Evolutionary conservation across 352 stramenopile species (phyloP).

Genomic region (Phytophthora pisi): DNA sequence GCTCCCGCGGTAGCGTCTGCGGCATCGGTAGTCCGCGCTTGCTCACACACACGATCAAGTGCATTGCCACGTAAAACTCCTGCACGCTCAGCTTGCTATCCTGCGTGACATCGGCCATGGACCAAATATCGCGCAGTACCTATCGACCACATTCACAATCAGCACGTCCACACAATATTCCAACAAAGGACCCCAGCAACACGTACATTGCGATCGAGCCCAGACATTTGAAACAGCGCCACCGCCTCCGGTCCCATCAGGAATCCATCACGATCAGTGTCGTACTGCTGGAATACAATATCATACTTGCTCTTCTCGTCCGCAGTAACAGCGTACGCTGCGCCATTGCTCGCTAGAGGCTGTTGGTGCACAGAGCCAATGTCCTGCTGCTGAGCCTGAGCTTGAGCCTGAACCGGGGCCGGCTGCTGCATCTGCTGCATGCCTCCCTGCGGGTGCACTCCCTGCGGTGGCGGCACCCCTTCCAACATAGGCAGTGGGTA

Average conservation of each 20-base stretch:
- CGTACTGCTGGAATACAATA: conserved; percentile 92
- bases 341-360: conserved; percentile 5
- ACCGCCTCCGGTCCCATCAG: conserved; percentile 91
- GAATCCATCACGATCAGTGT: conserved; percentile 91
- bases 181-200: background rate
- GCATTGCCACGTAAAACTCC: conserved; percentile 97
- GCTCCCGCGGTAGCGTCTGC: conserved; percentile 65
- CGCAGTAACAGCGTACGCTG: conserved; percentile 83
- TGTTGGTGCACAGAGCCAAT: conserved; percentile 22
- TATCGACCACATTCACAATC: conserved; percentile 14
- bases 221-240: conserved; percentile 93
- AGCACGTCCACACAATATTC: background rate
- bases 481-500: conserved; percentile 72
- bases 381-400: conserved; percentile 18
- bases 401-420: background rate
- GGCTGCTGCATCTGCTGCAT: conserved; percentile 18
- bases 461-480: conserved; percentile 55
- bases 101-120: conserved; percentile 89
- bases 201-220: conserved; percentile 86
- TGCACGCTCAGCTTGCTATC: conserved; percentile 92
- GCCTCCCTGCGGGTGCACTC: conserved; percentile 30
- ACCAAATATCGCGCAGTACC: conserved; percentile 91
- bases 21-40: conserved; percentile 88
- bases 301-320: conserved; percentile 93
- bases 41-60: conserved; percentile 96